phyloP scores from a whole-genome alignment of 2,329 filamentous ascomycete genomes.

The Fonsecaea pugnacius region DNA sequence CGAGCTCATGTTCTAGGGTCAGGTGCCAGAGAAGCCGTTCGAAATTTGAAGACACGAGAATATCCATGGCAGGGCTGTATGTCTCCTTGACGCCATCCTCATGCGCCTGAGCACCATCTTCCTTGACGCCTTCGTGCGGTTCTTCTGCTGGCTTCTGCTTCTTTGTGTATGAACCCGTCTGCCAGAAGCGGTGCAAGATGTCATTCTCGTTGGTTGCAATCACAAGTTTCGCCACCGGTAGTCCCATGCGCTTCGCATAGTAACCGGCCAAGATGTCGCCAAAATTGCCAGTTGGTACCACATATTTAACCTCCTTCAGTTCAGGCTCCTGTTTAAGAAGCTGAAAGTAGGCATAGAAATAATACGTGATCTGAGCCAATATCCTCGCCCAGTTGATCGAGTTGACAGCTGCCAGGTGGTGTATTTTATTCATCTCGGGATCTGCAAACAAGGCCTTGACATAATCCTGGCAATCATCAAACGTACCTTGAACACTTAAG shows the following conservation, averaged over 20 bases:
- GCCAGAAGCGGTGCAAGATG: slow-evolving; percentile 94
- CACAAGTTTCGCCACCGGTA: slow-evolving; percentile 84
- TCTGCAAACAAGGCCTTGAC: slow-evolving; percentile 93
- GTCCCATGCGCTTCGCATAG: slow-evolving; percentile 83
- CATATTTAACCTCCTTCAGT: slow-evolving; percentile 73
- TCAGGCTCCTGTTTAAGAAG: slow-evolving; percentile 63
- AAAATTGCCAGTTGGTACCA: slow-evolving; percentile 95
- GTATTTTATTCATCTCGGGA: slow-evolving; percentile 75
- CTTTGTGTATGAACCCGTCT: slow-evolving; percentile 85
- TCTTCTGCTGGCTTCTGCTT: slow-evolving; percentile 57
- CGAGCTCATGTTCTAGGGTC: slow-evolving; percentile 68
- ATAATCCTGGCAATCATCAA: slow-evolving; percentile 96
- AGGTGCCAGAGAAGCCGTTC: slow-evolving; percentile 95
- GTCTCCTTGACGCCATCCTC: slow-evolving; percentile 83
- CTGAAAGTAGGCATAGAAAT: slow-evolving; percentile 91
- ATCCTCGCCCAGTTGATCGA: slow-evolving; percentile 97
- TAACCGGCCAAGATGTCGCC: slow-evolving; percentile 88
- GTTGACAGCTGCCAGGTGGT: slow-evolving; percentile 91
- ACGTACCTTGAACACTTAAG: slow-evolving; percentile 83
- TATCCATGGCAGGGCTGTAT: slow-evolving; percentile 94
- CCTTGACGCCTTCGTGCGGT: slow-evolving; percentile 39
- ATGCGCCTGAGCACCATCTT: slow-evolving; percentile 66
- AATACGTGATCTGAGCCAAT: slow-evolving; percentile 95
- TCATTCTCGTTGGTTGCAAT: slow-evolving; percentile 98
- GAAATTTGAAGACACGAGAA: slow-evolving; percentile 94